A percentile compares a stretch with the other conserved stretches of the same genome.
Conservation (phyloP, 345 rosid genomes). For the Salix brachista region DNA sequence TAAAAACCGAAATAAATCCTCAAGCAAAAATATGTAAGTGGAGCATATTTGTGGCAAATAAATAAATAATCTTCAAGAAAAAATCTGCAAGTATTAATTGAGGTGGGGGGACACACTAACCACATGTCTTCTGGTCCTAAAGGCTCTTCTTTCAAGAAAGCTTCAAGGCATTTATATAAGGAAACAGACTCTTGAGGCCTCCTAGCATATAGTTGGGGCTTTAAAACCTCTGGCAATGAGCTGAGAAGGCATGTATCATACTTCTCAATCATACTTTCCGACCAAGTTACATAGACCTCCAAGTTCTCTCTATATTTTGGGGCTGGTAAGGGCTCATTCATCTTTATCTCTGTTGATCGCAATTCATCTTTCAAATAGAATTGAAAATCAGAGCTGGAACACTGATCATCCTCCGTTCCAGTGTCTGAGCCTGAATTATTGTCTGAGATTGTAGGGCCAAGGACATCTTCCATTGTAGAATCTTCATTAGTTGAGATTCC, state of each 20-base stretch:
- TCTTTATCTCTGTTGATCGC: conserved; percentile 8
- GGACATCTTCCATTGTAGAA: conserved; percentile 36
- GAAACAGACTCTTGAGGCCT: conserved; percentile 22
- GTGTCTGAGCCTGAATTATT: conserved; percentile 21
- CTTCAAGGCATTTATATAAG: conserved; percentile 26
- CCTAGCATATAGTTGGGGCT: conserved; percentile 2
- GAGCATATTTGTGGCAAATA: background rate
- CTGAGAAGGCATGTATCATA: conserved; percentile 21
- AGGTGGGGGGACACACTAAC: conserved; percentile 10
- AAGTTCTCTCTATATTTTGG: background rate
- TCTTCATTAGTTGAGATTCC: conserved; percentile 27
- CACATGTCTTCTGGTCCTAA: conserved; percentile 32
- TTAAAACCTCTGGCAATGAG: conserved; percentile 21
- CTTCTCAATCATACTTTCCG: conserved; percentile 12
- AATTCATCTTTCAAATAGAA: conserved; percentile 21
- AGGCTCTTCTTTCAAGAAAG: conserved; percentile 29
- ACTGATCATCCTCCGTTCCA: conserved; percentile 31
- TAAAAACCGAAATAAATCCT: background rate
- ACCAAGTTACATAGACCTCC: conserved; percentile 16
- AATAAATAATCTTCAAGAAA: background rate
- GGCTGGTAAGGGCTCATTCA: conserved; percentile 6
- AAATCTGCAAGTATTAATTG: background rate
- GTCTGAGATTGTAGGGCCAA: conserved; percentile 23
- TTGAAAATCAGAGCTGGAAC: conserved; percentile 29
- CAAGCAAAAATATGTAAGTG: background rate